A percentile compares a stretch with the other conserved stretches of the same genome.
phyloP scores from a whole-genome alignment of 2,329 filamentous ascomycete species.

The Xylaria sp. region DNA sequence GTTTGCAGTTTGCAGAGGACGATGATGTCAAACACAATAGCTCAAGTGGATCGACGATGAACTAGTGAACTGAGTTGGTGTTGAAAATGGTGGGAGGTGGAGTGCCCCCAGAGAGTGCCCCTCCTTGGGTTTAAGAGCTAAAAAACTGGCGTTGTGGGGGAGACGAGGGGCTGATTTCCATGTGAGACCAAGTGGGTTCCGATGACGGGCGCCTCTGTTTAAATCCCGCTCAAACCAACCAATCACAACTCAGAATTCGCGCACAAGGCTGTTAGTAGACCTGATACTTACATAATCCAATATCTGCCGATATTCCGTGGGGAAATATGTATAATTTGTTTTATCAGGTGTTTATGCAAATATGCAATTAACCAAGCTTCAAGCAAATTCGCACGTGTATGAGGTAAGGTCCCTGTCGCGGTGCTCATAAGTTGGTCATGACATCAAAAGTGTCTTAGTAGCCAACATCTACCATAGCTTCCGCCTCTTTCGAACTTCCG shows the following conservation, averaged over 20 bases:
- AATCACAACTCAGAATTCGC: slow-evolving; percentile 20
- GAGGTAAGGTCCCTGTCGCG: too few relatives aligned
- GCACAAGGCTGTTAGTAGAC: slow-evolving; percentile 16
- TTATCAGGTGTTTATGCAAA: too few relatives aligned
- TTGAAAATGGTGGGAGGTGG: slow-evolving; percentile 31
- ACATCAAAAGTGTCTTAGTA: slow-evolving; percentile 9
- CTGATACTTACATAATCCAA: neutral
- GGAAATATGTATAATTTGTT: neutral
- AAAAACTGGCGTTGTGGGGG: slow-evolving; percentile 29
- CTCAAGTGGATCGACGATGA: slow-evolving; percentile 36
- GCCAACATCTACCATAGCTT: neutral
- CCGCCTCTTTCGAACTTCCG: neutral
- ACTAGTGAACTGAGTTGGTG: slow-evolving; percentile 26
- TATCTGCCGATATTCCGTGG: neutral
- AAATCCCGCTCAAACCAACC: slow-evolving; percentile 33
- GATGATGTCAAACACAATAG: slow-evolving; percentile 18
- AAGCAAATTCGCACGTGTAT: neutral
- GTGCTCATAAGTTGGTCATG: slow-evolving; percentile 7
- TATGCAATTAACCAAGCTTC: slow-evolving; percentile 2
- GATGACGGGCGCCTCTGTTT: slow-evolving; percentile 20
- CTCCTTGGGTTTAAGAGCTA: slow-evolving; percentile 32
- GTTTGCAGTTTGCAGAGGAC: slow-evolving; percentile 1
- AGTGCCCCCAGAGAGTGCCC: slow-evolving; percentile 33
- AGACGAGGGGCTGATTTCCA: slow-evolving; percentile 22
- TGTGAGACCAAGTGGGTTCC: slow-evolving; percentile 18